Conservation (phyloP, 306 rosid species). For the Adenanthera pavonina region DNA sequence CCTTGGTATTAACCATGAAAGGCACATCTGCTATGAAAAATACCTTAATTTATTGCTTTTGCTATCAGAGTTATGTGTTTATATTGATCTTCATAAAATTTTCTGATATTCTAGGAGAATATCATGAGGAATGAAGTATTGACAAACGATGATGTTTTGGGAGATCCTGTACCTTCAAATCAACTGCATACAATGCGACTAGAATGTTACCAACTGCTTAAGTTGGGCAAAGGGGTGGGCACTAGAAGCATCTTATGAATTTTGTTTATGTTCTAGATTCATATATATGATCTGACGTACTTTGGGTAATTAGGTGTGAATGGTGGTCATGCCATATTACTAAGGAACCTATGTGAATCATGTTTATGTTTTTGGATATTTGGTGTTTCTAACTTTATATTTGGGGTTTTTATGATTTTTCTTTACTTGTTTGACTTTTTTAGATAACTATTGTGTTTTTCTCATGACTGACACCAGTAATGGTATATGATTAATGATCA, state of each 20-base stretch:
- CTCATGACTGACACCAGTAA: background rate
- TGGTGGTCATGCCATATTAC: background rate
- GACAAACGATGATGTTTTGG: constrained; percentile 93
- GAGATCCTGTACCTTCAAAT: constrained; percentile 83
- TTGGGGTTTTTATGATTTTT: background rate
- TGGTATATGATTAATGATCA: background rate
- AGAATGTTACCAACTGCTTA: constrained; percentile 82
- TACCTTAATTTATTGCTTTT: constrained; percentile 26
- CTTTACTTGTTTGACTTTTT: background rate
- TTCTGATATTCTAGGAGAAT: constrained; percentile 63
- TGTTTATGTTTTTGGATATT: background rate
- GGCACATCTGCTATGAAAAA: background rate
- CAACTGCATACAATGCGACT: constrained; percentile 78
- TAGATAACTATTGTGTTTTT: background rate
- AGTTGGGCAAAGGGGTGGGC: constrained; percentile 71
- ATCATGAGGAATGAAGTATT: constrained; percentile 51
- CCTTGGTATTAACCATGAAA: background rate
- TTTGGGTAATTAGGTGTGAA: background rate
- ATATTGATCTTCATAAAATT: constrained; percentile 31
- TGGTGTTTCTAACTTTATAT: background rate
- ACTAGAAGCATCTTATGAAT: constrained; percentile 27
- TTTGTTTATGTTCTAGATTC: constrained; percentile 15
- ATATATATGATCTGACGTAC: constrained; percentile 2
- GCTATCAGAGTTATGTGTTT: constrained; percentile 21
- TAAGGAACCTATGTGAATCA: background rate